Evolutionary conservation across 225 moss, liverwort and hornwort genomes (phyloP), one percentile per base, ranked within the genome.

Genomic region (Marchantia paleacea): DNA sequence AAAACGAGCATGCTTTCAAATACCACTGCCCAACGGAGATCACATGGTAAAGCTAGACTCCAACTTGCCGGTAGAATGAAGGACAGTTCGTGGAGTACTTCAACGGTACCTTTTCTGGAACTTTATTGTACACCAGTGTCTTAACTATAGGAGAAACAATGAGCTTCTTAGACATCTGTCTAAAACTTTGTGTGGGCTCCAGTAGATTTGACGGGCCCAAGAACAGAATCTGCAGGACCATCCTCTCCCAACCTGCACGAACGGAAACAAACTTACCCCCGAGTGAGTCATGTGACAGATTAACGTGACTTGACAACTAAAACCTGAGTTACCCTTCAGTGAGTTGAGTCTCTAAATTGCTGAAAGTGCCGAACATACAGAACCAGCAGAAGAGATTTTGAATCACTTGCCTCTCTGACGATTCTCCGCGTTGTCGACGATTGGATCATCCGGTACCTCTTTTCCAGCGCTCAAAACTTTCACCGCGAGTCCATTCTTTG

Each of bases 71-170:
- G 39, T 39, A 39, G 39, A 39, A 2, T 39, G 39, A 39, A 2
- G 39, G 2, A n/a, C n/a, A 39, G 39, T 39, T 5, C 5, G 39
- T 39, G 39, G 39, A 39, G 39, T 2, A 39, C 5, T 39, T 39
- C 14, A 76, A 12, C 28, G 12, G 52, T 90, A 97, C 99, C 92
- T 94, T 91, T 55, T 90, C 92, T 54, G 99, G 99, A 52, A 94
- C 95, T 90, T 99, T 99, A 85, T 81, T 82, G 79, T 94, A 99
- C 31, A 99, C 99, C 81, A 99, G 88, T 22, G 99, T 99, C 80
- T 95, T 99, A 14, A 99, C 87, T 13, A 99, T 95, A 0, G 99
- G 99, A 67, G 99, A 99, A 71, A 99, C 99, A 65, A 99, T 99
- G 53, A 99, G 90, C 79, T 94, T 94, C 81, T 80, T 90, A 7